Conservation (phyloP, 1,139 yeast species). For the Entelexis paramagnoliae region DNA sequence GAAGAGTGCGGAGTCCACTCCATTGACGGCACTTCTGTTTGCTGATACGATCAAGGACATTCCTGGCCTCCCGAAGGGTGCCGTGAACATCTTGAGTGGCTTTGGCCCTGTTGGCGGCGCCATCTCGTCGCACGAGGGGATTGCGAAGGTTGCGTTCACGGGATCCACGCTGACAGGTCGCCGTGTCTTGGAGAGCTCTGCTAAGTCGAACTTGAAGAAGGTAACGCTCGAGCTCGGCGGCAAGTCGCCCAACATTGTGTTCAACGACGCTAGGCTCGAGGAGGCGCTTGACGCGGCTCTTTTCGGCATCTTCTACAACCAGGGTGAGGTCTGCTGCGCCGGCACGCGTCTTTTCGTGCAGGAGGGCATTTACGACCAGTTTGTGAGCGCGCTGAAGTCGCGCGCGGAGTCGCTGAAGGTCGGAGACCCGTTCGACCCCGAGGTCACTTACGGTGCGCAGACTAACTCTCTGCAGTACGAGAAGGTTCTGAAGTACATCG, state of each 20-base stretch:
- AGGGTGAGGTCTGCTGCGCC: slow-evolving; percentile 79
- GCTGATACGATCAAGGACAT: slow-evolving; percentile 54
- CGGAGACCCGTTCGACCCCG: slow-evolving; percentile 69
- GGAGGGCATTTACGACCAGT: slow-evolving; percentile 56
- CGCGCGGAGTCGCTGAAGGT: slow-evolving; percentile 42
- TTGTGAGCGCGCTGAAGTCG: slow-evolving; percentile 43
- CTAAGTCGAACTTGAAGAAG: slow-evolving; percentile 57
- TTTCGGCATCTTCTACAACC: slow-evolving; percentile 56
- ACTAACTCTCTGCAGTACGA: slow-evolving; percentile 65
- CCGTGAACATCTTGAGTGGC: slow-evolving; percentile 64
- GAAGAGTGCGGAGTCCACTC: slow-evolving; percentile 78
- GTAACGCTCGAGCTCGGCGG: slow-evolving; percentile 75
- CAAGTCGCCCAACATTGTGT: slow-evolving; percentile 66
- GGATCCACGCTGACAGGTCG: slow-evolving; percentile 81
- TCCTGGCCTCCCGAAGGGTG: slow-evolving; percentile 66
- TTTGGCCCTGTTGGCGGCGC: slow-evolving; percentile 74
- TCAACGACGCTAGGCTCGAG: slow-evolving; percentile 54
- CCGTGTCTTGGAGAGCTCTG: slow-evolving; percentile 58
- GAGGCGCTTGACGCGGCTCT: slow-evolving; percentile 46
- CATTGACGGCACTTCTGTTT: slow-evolving; percentile 62
- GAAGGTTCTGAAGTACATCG: slow-evolving; percentile 63
- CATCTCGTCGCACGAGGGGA: slow-evolving; percentile 53
- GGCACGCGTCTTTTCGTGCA: slow-evolving; percentile 72
- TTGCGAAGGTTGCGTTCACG: slow-evolving; percentile 74
- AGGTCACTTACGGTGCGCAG: slow-evolving; percentile 76